phyloP scores from a whole-genome alignment of 441 rosid genomes.

The Erysimum pusillum region DNA sequence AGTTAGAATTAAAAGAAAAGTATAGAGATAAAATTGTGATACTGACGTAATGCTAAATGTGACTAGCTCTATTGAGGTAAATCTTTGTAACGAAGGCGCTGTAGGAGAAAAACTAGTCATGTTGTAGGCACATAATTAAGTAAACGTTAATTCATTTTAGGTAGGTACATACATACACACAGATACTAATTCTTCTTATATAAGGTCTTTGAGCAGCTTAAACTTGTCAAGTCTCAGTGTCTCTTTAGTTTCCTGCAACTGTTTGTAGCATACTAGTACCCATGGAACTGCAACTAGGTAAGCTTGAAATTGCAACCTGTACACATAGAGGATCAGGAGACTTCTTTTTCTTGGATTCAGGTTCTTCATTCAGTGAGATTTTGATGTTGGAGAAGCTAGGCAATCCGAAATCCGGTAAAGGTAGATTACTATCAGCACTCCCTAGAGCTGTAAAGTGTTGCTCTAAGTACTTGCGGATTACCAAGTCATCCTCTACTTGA shows the following conservation, averaged over 20 bases:
- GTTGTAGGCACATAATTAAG: no score
- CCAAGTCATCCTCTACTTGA: slow-evolving; percentile 49
- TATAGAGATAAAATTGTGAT: no score
- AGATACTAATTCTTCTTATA: slow-evolving; percentile 7
- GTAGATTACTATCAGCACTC: slow-evolving; percentile 5
- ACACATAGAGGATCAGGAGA: slow-evolving; percentile 34
- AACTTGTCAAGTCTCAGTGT: neutral
- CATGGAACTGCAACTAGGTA: slow-evolving; percentile 28
- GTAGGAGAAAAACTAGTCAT: no score
- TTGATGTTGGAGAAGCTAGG: slow-evolving; percentile 38
- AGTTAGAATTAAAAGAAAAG: no score
- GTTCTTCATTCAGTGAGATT: slow-evolving; percentile 30
- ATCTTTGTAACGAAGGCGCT: no score
- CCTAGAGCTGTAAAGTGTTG: slow-evolving; percentile 38
- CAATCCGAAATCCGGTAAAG: slow-evolving; percentile 46
- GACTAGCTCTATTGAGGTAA: no score
- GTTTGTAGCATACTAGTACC: slow-evolving; percentile 17
- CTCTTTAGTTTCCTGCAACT: slow-evolving; percentile 32
- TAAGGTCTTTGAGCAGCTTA: slow-evolving; percentile 4
- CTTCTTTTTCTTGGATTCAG: slow-evolving; percentile 27
- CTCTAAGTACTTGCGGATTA: slow-evolving; percentile 57
- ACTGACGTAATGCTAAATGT: no score
- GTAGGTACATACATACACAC: neutral
- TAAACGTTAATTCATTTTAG: no score
- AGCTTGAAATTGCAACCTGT: slow-evolving; percentile 40